Percentiles rank a stretch among this genome's conserved stretches.
These are phyloP conservation scores for Solanum tarapatanum DNA, from an alignment of 257 asterid genomes.

Conservation along the genomic window DNA sequence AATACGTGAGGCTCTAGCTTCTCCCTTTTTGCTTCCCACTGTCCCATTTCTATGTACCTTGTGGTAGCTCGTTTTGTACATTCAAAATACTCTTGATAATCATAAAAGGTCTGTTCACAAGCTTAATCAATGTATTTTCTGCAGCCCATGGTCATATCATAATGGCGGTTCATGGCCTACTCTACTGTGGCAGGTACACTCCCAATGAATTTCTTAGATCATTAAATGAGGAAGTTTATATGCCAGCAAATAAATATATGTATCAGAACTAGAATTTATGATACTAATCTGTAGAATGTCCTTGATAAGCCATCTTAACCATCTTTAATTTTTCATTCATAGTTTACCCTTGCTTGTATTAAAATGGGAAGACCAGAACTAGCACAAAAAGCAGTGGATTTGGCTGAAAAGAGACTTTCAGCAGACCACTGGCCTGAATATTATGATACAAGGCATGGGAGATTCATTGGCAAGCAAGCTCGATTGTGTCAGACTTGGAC, in stretches of 20 bases:
- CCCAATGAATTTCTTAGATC: background rate
- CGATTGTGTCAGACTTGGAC: conserved; percentile 34
- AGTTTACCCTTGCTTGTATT: conserved; percentile 36
- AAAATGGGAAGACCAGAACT: conserved; percentile 32
- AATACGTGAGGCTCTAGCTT: conserved; percentile 22
- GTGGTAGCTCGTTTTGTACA: background rate
- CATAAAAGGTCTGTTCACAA: background rate
- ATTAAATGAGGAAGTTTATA: background rate
- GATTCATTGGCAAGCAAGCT: conserved; percentile 28
- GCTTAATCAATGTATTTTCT: background rate
- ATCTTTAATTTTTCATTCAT: background rate
- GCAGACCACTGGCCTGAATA: conserved; percentile 36
- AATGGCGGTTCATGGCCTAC: conserved; percentile 43
- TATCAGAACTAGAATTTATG: background rate
- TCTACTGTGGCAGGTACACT: conserved; percentile 36
- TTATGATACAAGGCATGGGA: conserved; percentile 28
- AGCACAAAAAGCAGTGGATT: conserved; percentile 18
- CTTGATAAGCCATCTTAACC: background rate
- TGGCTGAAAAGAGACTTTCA: conserved; percentile 28
- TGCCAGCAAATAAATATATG: background rate
- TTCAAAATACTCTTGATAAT: background rate
- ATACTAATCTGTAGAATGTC: background rate
- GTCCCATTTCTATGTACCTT: background rate
- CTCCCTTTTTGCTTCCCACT: background rate
- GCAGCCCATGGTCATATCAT: conserved; percentile 38